Evolutionary conservation across 2,329 filamentous ascomycete genomes (phyloP).

Genomic region (Ophiocordyceps camponoti-leonardi): DNA sequence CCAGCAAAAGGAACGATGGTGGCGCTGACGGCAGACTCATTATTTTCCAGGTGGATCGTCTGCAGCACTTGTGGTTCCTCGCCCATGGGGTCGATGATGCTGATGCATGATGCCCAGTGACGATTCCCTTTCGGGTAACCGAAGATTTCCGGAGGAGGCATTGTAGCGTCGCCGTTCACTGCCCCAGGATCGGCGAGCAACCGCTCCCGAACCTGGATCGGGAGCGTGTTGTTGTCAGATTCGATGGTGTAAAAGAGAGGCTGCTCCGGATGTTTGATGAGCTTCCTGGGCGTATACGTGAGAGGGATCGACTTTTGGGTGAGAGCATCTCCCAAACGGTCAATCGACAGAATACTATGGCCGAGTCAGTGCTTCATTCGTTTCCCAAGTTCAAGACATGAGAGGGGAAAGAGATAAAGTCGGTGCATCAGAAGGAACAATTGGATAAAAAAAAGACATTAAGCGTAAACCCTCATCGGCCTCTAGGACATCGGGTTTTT

Average conservation of each 20-base stretch:
- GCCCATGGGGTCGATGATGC: conserved; percentile 67
- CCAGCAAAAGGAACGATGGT: conserved; percentile 73
- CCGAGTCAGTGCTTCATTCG: not conserved
- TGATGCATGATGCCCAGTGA: conserved; percentile 93
- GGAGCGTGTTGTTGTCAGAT: conserved; percentile 80
- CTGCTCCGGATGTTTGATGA: conserved; percentile 74
- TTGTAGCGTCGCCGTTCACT: conserved; percentile 53
- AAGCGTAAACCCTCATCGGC: conserved; percentile 38
- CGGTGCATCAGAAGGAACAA: conserved; percentile 86
- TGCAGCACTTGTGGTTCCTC: conserved; percentile 54
- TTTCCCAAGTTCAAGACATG: not conserved
- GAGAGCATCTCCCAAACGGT: conserved; percentile 70
- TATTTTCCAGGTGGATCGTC: conserved; percentile 68
- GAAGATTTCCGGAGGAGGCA: conserved; percentile 66
- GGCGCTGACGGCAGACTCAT: conserved; percentile 80
- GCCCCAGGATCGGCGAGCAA: conserved; percentile 55
- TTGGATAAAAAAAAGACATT: conserved; percentile 45
- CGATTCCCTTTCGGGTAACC: conserved; percentile 71
- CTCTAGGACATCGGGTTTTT: conserved; percentile 32
- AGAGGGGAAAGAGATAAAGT: conserved; percentile 1
- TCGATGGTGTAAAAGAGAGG: conserved; percentile 90
- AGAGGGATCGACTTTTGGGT: conserved; percentile 76
- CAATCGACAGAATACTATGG: conserved; percentile 66
- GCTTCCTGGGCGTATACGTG: conserved; percentile 75
- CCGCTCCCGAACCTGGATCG: conserved; percentile 57